Base-by-base conservation (phyloP, 2,329 filamentous ascomycete species). In the Diaporthe vaccinii region DNA sequence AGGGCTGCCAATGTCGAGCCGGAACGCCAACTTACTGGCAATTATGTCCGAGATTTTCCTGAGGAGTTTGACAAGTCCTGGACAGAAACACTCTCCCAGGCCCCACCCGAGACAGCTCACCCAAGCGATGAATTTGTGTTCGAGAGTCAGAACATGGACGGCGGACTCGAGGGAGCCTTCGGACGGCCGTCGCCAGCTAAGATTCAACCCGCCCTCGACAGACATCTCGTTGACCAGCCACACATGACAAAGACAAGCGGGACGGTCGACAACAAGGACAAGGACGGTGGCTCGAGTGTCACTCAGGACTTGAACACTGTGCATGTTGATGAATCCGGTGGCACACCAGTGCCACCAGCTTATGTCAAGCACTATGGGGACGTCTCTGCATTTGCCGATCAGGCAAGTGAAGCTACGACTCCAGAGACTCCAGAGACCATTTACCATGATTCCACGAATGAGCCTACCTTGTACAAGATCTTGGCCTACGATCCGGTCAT, bases 401-500 rank as follows among this genome's bases (percentile, higher is more conserved):
- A 76, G 67, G 78, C 15, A 75, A 67, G 28, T 73, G 78, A 72
- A 68, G 53, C 68, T 31, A 44, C 25, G 44, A 46, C 12, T 14
- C 46, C 62, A 22, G 34, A n/a, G 44, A 46, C 12, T 14, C 46
- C 62, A 22, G 34, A n/a, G 7, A 49, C 8, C 49, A 28, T 39
- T 31, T 39, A 44, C 28, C 44, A 44, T 20, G 14, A 55, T 59
- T 14, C 57, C 39, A 15, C 46, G 41, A 62, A 28, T 15, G 68
- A 78, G 12, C 77, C 81, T 25, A 79, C 79, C 22, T 81, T 89
- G 4, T 94, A 93, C 85, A 93, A 91, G 80, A 88, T 94, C 46
- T 85, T 95, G 8, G 92, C 91, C 2, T 94, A 92, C 78, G 91
- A 94, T 78, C 85, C 89, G 1, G 85, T 84, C 12, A 91, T 88